A percentile compares a stretch with the other conserved stretches of the same genome.
Conservation (phyloP, 139 green algal genomes). For the Chlorella sp. region DNA sequence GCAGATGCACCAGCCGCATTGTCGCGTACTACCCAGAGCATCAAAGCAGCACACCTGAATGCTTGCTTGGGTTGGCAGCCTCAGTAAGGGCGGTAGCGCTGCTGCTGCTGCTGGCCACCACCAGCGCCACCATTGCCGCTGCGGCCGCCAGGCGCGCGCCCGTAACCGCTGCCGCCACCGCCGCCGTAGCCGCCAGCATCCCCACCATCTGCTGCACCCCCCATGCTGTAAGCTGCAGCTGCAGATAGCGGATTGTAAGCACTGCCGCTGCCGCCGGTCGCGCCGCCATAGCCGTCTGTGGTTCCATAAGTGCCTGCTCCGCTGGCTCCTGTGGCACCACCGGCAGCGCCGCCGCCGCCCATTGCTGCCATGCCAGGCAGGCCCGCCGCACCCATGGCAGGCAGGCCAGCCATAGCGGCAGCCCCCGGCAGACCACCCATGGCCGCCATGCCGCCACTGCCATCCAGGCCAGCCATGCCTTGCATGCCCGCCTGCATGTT, state of each 20-base stretch:
- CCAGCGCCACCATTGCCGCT: not conserved
- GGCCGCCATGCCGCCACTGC: not conserved
- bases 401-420: too few species aligned
- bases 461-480: slow-evolving; percentile 2
- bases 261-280: not conserved
- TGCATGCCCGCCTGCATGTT: not conserved
- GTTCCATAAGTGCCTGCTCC: not conserved
- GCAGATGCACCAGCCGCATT: too few species aligned
- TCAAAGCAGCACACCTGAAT: too few species aligned
- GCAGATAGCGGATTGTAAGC: not conserved
- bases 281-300: not conserved
- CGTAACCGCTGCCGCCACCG: slow-evolving; percentile 14
- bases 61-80: not conserved
- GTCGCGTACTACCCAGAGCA: too few species aligned
- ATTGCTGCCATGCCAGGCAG: not conserved
- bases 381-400: not conserved
- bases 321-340: not conserved
- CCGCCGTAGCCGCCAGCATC: slow-evolving; percentile 13
- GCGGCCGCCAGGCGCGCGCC: not conserved
- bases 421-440: not conserved
- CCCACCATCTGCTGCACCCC: not conserved
- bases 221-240: too few species aligned
- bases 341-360: not conserved
- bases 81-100: slow-evolving; percentile 39
- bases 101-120: not conserved